Conservation (phyloP, 371 early-diverging fungal genomes). For the Quaeritorhiza haematococci region DNA sequence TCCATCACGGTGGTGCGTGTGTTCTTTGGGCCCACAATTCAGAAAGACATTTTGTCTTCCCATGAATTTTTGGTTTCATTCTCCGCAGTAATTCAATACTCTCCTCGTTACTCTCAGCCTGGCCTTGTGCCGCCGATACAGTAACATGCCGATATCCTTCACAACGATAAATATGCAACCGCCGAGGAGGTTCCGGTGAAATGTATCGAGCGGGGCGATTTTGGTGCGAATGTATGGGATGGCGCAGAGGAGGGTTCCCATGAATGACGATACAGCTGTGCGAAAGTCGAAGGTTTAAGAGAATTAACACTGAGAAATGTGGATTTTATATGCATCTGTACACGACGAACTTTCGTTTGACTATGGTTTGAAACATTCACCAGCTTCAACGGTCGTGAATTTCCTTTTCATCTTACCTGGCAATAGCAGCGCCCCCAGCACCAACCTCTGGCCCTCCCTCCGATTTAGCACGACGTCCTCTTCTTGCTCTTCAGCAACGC, state of each 20-base stretch:
- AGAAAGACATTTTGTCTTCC: too few species aligned
- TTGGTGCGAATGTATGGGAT: slow-evolving; percentile 10
- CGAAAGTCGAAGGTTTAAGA: neutral
- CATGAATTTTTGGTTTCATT: too few species aligned
- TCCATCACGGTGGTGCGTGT: too few species aligned
- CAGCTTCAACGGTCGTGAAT: too few species aligned
- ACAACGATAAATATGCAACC: slow-evolving; percentile 17
- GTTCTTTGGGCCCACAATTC: too few species aligned
- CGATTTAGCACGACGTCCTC: slow-evolving; percentile 3
- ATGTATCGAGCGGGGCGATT: slow-evolving; percentile 17
- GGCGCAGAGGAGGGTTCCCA: slow-evolving; percentile 11
- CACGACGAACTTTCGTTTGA: too few species aligned
- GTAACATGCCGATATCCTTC: slow-evolving; percentile 15
- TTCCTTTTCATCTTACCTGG: too few species aligned
- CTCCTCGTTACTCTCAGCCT: neutral
- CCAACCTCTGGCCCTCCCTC: slow-evolving; percentile 17
- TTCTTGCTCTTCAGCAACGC: slow-evolving; percentile 2
- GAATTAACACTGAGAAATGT: neutral
- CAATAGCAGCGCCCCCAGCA: slow-evolving; percentile 21
- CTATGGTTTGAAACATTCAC: too few species aligned
- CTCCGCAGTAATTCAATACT: slow-evolving; percentile 10
- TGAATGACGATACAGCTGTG: slow-evolving; percentile 3
- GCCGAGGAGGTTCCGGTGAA: slow-evolving; percentile 26
- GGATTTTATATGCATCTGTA: too few species aligned
- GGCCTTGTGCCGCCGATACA: slow-evolving; percentile 6